phyloP scores from a whole-genome alignment of 164 flowering plant species.

The Nymphaea colorata region DNA sequence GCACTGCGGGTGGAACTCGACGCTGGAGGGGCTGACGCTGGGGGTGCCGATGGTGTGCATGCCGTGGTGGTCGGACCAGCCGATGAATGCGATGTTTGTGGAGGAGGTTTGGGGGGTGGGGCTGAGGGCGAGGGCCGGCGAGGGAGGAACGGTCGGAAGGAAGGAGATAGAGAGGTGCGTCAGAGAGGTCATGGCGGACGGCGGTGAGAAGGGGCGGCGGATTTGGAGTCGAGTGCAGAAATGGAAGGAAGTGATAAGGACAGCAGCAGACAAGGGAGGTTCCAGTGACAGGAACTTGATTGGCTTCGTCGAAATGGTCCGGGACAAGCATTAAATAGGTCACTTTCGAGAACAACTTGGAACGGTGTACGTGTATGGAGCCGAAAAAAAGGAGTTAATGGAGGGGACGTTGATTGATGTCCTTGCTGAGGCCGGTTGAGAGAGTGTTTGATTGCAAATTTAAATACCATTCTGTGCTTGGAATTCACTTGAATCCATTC shows the following conservation, averaged over 20 bases:
- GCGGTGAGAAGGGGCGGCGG: constrained; percentile 12
- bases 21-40: constrained; percentile 27
- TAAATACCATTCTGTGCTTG: too few species aligned
- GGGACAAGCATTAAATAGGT: too few species aligned
- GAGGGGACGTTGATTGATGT: too few species aligned
- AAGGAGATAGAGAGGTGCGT: constrained; percentile 14
- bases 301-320: constrained; percentile 2
- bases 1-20: constrained; percentile 57
- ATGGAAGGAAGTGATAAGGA: constrained; percentile 13
- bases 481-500: too few species aligned
- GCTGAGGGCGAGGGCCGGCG: constrained; percentile 11
- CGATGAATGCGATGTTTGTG: constrained; percentile 33
- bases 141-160: constrained; percentile 15
- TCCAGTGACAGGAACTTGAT: constrained; percentile 16
- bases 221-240: constrained; percentile 7
- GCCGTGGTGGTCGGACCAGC: constrained; percentile 47
- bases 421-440: too few species aligned
- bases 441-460: too few species aligned
- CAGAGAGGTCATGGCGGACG: constrained; percentile 15
- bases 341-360: too few species aligned
- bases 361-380: too few species aligned
- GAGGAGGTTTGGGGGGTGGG: constrained; percentile 40
- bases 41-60: constrained; percentile 47
- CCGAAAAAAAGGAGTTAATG: too few species aligned
- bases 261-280: constrained; percentile 18